Base-by-base conservation (phyloP, 2,329 filamentous ascomycete species). In the Penicillium frequentans region DNA sequence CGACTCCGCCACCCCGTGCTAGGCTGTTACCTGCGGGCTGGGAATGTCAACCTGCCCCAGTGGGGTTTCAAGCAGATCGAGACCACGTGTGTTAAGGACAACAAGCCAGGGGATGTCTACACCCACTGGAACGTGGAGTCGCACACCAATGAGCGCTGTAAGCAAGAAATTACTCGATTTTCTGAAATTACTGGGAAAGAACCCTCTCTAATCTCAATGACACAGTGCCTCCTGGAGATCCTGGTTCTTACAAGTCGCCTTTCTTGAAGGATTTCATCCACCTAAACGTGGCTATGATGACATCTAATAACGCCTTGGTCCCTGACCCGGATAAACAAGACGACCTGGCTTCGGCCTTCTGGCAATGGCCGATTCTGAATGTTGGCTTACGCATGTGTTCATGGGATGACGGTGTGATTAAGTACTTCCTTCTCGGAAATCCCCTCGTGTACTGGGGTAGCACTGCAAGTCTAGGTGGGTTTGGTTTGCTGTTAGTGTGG, bases 61-160 rank as follows among this genome's bases (percentile, higher is more conserved):
- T 99, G 95, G 95, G 95, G 95, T 73, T 99, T 99, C 84, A 97
- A 98, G 81, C 95, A 99, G 79, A 98, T 99, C 64, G 95, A 99
- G 79, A 93, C 95, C 35, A 96, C 92, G 26, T 99, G 95, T 77
- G 87, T 89, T 65, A 97, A 96, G 81, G 86, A 89, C 66, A 96
- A 97, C 81, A 95, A 93, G 69, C 91, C 93, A 7, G 86, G 88
- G 53, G 95, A 99, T 74, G 86, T 92, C 42, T 98, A 96, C 76
- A 99, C 95, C 9, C 95, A 98, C 80, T 99, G 95, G 95, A 99
- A 99, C 77, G 89, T 99, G 33, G 95, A 99, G 80, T 89, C 91
- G 55, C 95, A 99, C 77, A 86, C 82, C 75, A 99, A 99, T 74
- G 93, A 97, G 14, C 95, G 89, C 80, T 85, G 91, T 95, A 84